These are phyloP conservation scores for Pseudophaeomoniella oleicola DNA, from an alignment of 2,329 filamentous ascomycete genomes.

Conservation along the genomic window DNA sequence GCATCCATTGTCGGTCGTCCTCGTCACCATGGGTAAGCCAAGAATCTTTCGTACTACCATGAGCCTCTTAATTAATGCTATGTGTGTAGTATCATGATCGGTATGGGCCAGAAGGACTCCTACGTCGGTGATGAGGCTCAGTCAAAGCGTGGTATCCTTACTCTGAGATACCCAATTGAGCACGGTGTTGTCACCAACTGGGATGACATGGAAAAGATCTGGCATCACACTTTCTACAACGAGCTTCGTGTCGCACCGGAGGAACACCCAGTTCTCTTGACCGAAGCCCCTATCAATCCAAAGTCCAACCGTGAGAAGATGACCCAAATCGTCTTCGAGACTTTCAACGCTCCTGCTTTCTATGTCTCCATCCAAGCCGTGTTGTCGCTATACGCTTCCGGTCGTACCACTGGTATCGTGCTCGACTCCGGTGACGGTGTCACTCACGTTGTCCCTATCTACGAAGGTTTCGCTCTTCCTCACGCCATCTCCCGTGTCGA, in stretches of 20 bases:
- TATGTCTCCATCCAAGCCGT: conserved; percentile 99
- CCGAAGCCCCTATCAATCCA: conserved; percentile 99
- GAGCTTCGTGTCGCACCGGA: conserved; percentile 99
- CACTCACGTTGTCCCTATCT: conserved; percentile 99
- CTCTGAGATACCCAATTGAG: conserved; percentile 98
- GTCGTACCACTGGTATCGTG: conserved; percentile 99
- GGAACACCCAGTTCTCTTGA: conserved; percentile 98
- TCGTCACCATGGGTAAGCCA: conserved; percentile 95
- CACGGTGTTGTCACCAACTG: conserved; percentile 99
- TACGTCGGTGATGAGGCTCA: conserved; percentile 99
- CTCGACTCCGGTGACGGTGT: conserved; percentile 99
- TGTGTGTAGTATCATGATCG: conserved; percentile 97
- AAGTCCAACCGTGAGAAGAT: conserved; percentile 99
- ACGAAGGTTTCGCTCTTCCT: conserved; percentile 99
- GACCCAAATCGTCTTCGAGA: conserved; percentile 99
- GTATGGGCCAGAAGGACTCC: conserved; percentile 99
- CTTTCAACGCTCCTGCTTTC: conserved; percentile 99
- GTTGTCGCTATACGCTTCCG: conserved; percentile 96
- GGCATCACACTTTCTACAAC: conserved; percentile 99
- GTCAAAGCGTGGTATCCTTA: conserved; percentile 99
- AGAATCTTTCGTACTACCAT: conserved; percentile 7
- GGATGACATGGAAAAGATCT: conserved; percentile 99
- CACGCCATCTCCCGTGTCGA: conserved; percentile 99
- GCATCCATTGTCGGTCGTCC: conserved; percentile 99
- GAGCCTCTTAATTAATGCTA: too few relatives aligned